phyloP scores from a whole-genome alignment of 352 stramenopile species.

The Peronospora tabacina region DNA sequence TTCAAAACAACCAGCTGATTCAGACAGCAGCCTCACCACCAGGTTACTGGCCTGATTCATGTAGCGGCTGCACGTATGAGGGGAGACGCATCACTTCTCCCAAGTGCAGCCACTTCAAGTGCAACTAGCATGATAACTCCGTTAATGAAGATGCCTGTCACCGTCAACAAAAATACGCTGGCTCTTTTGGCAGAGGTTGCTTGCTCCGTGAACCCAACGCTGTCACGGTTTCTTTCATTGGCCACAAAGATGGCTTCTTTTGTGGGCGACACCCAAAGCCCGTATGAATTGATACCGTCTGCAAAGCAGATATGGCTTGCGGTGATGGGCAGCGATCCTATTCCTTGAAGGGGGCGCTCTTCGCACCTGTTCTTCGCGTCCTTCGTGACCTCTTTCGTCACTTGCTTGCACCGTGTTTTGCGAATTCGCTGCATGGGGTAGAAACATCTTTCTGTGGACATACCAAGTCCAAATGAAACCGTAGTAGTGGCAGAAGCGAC shows the following conservation, averaged over 20 bases:
- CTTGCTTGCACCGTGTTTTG: conserved; percentile 11
- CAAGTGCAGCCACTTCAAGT: conserved; percentile 17
- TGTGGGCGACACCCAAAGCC: conserved; percentile 12
- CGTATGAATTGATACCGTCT: neutral
- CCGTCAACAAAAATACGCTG: neutral
- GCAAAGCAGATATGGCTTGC: conserved; percentile 20
- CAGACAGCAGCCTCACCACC: conserved; percentile 4
- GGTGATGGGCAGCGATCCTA: conserved; percentile 18
- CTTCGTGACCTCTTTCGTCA: neutral
- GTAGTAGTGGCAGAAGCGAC: conserved; percentile 1
- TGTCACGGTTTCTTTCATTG: neutral
- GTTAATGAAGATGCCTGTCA: neutral
- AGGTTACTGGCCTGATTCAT: conserved; percentile 19
- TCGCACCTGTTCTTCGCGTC: conserved; percentile 13
- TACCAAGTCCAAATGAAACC: conserved; percentile 27
- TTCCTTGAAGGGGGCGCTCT: conserved; percentile 19
- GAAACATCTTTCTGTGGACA: conserved; percentile 9
- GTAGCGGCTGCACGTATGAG: neutral
- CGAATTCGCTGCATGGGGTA: conserved; percentile 3
- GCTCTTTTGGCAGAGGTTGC: neutral
- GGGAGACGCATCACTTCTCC: conserved; percentile 6
- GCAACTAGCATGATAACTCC: neutral
- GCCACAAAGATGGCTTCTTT: conserved; percentile 24
- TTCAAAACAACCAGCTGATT: conserved; percentile 11
- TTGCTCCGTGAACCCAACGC: neutral